These are phyloP conservation scores for Sistotremastrum niveocremeum DNA, from an alignment of 768 basidiomycete genomes.

Conservation along the genomic window DNA sequence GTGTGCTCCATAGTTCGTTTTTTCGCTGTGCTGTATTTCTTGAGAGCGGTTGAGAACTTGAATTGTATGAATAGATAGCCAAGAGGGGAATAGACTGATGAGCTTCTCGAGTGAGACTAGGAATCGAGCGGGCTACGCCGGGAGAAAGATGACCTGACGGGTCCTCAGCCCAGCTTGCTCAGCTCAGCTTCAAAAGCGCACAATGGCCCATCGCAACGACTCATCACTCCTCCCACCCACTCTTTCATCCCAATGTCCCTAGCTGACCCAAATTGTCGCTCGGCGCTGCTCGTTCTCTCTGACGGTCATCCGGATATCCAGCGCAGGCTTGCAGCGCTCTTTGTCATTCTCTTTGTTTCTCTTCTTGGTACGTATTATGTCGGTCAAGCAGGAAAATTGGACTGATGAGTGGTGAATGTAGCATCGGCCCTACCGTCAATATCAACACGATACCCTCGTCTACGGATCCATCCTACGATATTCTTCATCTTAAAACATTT, in stretches of 20 bases:
- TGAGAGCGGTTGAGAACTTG: neutral
- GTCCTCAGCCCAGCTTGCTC: too few species aligned
- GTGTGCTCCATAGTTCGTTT: neutral
- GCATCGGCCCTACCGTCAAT: constrained; percentile 66
- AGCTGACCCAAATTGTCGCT: too few species aligned
- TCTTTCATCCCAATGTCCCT: too few species aligned
- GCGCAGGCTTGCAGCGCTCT: neutral
- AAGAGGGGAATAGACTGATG: too few species aligned
- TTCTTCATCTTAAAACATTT: constrained; percentile 87
- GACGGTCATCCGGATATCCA: neutral
- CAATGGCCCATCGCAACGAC: too few species aligned
- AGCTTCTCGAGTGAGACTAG: too few species aligned
- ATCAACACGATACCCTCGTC: constrained; percentile 36
- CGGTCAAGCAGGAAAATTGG: neutral
- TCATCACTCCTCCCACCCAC: too few species aligned
- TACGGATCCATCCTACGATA: constrained; percentile 50
- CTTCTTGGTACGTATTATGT: constrained; percentile 38
- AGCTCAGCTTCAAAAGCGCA: too few species aligned
- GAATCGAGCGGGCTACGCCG: too few species aligned
- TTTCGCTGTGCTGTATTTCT: neutral
- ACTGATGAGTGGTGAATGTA: constrained; percentile 8
- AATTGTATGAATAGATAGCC: neutral
- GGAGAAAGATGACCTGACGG: too few species aligned
- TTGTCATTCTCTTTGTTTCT: constrained; percentile 44
- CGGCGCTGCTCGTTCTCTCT: too few species aligned